A percentile compares a stretch with the other conserved stretches of the same genome.
Evolutionary conservation across 2,329 filamentous ascomycete genomes (phyloP).

Genomic region (Epichloe scottii): DNA sequence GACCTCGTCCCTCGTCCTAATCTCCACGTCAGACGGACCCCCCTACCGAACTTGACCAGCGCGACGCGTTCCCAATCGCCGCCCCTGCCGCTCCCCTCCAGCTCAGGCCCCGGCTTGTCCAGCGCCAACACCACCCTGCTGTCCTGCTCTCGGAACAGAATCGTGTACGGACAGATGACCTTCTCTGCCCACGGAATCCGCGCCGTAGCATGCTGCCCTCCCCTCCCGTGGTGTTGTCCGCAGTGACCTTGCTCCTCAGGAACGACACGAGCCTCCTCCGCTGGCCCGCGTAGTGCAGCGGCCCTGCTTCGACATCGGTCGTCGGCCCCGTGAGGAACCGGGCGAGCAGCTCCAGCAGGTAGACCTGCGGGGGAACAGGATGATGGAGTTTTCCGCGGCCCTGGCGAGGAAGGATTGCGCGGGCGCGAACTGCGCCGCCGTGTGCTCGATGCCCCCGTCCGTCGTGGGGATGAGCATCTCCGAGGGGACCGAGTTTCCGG

Average conservation of each 20-base stretch:
- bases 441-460: constrained; percentile 54
- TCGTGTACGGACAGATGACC: constrained; percentile 42
- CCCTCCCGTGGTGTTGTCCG: constrained; percentile 26
- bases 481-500: constrained; percentile 24
- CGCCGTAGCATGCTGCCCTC: constrained; percentile 27
- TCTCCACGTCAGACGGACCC: constrained; percentile 40
- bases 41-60: constrained; percentile 38
- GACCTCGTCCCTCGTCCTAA: constrained; percentile 36
- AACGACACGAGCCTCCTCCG: constrained; percentile 41
- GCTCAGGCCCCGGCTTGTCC: constrained; percentile 45
- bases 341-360: constrained; percentile 50
- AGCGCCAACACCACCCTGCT: constrained; percentile 40
- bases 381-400: constrained; percentile 53
- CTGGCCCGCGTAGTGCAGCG: constrained; percentile 31
- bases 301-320: neutral
- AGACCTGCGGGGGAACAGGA: constrained; percentile 83
- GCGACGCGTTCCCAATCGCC: constrained; percentile 50
- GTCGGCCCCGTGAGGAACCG: constrained; percentile 33
- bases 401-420: constrained; percentile 56
- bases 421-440: constrained; percentile 65
- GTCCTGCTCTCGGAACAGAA: constrained; percentile 33
- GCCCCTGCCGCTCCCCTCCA: constrained; percentile 32
- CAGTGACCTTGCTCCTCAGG: constrained; percentile 31
- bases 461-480: constrained; percentile 55
- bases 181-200: constrained; percentile 45